Conservation (phyloP, 2,329 filamentous ascomycete species). For the Fusarium fujikuroi region DNA sequence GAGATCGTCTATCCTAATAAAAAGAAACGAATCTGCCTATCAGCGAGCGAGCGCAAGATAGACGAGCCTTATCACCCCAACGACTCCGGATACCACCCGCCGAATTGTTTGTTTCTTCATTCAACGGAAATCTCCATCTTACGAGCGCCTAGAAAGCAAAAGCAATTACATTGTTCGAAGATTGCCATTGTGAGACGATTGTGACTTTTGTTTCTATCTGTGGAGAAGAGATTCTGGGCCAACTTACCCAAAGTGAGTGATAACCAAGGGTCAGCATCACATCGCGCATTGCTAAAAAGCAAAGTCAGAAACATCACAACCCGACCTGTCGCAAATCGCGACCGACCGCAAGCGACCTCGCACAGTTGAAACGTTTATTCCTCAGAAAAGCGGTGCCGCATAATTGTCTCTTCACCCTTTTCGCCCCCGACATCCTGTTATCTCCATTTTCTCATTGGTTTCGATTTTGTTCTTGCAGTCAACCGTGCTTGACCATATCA, state of each 20-base stretch:
- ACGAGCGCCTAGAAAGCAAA: slow-evolving; percentile 36
- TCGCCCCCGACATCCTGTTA: slow-evolving; percentile 18
- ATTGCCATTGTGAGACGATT: slow-evolving; percentile 41
- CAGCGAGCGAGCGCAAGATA: slow-evolving; percentile 31
- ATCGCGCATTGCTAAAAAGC: slow-evolving; percentile 43
- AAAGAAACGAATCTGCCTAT: slow-evolving; percentile 23
- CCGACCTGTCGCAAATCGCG: slow-evolving; percentile 37
- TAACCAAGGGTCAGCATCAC: slow-evolving; percentile 37
- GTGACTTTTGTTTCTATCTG: slow-evolving; percentile 31
- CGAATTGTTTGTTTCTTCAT: slow-evolving; percentile 16
- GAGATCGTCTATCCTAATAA: slow-evolving; percentile 25
- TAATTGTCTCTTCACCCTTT: slow-evolving; percentile 26
- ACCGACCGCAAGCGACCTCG: slow-evolving; percentile 13
- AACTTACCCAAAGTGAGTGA: slow-evolving; percentile 40
- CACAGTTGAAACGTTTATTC: slow-evolving; percentile 12
- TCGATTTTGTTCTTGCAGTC: slow-evolving; percentile 15
- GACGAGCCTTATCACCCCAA: slow-evolving; percentile 21
- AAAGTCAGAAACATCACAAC: slow-evolving; percentile 40
- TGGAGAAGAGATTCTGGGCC: slow-evolving; percentile 33
- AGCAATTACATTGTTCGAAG: slow-evolving; percentile 41
- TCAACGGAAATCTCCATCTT: slow-evolving; percentile 33
- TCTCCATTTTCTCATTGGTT: slow-evolving; percentile 12
- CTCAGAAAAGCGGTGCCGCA: slow-evolving; percentile 16
- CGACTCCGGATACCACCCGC: neutral
- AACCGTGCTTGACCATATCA: slow-evolving; percentile 21